Conservation (phyloP, 768 basidiomycete genomes). For the Calvatia gigantea region DNA sequence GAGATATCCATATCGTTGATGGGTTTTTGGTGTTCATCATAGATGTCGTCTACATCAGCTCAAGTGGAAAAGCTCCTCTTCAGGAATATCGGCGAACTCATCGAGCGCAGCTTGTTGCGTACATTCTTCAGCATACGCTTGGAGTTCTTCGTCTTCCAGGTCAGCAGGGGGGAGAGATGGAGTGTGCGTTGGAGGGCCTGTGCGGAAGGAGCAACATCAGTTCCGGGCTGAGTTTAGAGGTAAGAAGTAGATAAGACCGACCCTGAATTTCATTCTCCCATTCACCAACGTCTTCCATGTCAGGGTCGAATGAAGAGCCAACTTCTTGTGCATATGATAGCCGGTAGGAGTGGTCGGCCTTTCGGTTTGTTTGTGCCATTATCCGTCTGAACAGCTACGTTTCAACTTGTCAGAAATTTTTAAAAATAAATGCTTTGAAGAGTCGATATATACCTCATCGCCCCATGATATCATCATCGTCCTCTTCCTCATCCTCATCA, state of each 20-base stretch:
- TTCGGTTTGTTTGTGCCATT: constrained; percentile 49
- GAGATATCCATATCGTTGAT: constrained; percentile 29
- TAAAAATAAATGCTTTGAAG: not conserved
- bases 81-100: constrained; percentile 46
- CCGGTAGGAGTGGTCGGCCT: constrained; percentile 49
- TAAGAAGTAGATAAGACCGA: constrained; percentile 11
- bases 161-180: constrained; percentile 33
- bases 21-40: constrained; percentile 13
- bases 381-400: constrained; percentile 65
- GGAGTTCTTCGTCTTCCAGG: constrained; percentile 52
- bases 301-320: constrained; percentile 75
- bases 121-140: constrained; percentile 56
- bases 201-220: not conserved
- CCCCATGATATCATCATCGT: constrained; percentile 57
- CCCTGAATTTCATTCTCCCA: constrained; percentile 61
- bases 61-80: constrained; percentile 33
- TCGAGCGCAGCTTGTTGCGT: constrained; percentile 34
- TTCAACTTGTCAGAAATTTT: not conserved
- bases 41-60: constrained; percentile 1
- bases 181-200: constrained; percentile 4
- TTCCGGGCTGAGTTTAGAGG: too few species aligned
- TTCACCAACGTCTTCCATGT: constrained; percentile 55
- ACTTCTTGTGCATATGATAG: constrained; percentile 67
- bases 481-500: constrained; percentile 45
- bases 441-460: constrained; percentile 47